These are phyloP conservation scores for Forsythia viridissima DNA, from an alignment of 257 asterid genomes.

Conservation along the genomic window DNA sequence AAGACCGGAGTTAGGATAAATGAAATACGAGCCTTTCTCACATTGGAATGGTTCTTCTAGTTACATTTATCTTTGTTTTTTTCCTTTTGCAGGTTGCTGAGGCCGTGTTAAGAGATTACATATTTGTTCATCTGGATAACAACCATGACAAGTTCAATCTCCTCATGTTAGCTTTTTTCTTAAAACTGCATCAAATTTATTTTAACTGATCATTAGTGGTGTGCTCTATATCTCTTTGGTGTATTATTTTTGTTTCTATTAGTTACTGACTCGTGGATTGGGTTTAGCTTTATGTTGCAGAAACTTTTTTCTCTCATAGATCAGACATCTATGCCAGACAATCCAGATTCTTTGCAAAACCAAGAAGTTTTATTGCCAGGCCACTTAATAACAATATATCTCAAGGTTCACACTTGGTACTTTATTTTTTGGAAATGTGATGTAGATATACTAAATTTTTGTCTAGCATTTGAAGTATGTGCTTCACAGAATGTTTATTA, in stretches of 20 bases:
- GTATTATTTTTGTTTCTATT: neutral
- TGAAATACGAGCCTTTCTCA: neutral
- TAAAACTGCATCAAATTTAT: neutral
- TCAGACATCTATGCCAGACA: constrained; percentile 92
- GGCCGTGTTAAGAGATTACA: constrained; percentile 67
- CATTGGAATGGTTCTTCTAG: neutral
- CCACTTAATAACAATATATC: constrained; percentile 83
- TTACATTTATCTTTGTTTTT: constrained; percentile 13
- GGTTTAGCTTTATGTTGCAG: constrained; percentile 89
- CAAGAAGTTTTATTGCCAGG: constrained; percentile 97
- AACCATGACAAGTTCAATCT: constrained; percentile 87
- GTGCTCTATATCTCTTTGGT: constrained; percentile 1
- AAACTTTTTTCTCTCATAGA: constrained; percentile 93
- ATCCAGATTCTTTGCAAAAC: constrained; percentile 89
- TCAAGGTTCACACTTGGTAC: constrained; percentile 58
- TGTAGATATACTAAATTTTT: constrained; percentile 15
- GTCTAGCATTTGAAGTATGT: constrained; percentile 10
- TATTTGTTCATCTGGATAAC: constrained; percentile 92
- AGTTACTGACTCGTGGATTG: constrained; percentile 32
- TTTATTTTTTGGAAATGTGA: constrained; percentile 8
- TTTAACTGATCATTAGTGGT: constrained; percentile 6
- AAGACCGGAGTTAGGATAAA: neutral
- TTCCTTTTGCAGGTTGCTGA: constrained; percentile 68
- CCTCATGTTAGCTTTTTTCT: constrained; percentile 64
- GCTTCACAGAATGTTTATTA: neutral